These are phyloP conservation scores for Ustilago nuda DNA, from an alignment of 1,284 basidiomycete genomes.

Conservation along the genomic window DNA sequence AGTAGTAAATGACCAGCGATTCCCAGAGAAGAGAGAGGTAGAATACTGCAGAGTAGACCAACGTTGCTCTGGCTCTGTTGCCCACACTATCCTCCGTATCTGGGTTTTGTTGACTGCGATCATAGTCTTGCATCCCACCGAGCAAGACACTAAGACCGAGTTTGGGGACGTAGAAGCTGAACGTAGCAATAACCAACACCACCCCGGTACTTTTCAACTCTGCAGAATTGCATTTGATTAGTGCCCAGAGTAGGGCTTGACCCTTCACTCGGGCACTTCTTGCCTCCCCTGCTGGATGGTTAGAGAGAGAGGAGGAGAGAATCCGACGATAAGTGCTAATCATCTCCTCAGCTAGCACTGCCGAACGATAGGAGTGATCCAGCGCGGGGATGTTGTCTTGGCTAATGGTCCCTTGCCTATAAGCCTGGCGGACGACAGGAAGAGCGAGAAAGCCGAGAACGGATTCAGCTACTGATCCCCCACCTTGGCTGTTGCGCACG, in stretches of 20 bases:
- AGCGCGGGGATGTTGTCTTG: slow-evolving; percentile 31
- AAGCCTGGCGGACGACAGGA: slow-evolving; percentile 17
- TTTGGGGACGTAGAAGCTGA: slow-evolving; percentile 39
- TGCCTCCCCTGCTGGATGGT: neutral
- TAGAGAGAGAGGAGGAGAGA: slow-evolving; percentile 14
- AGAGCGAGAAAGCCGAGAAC: slow-evolving; percentile 24
- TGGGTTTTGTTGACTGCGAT: neutral
- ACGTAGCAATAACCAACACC: slow-evolving; percentile 28
- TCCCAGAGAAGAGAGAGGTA: slow-evolving; percentile 25
- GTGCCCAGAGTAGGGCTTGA: slow-evolving; percentile 13
- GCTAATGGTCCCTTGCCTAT: slow-evolving; percentile 7
- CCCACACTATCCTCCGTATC: slow-evolving; percentile 6
- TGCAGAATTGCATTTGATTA: slow-evolving; percentile 23
- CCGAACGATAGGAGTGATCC: slow-evolving; percentile 24
- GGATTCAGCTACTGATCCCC: slow-evolving; percentile 24
- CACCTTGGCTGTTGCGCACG: slow-evolving; percentile 15
- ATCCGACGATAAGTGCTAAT: slow-evolving; percentile 24
- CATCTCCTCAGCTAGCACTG: slow-evolving; percentile 26
- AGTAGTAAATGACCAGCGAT: slow-evolving; percentile 28
- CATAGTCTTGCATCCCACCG: slow-evolving; percentile 27
- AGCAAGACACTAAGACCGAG: slow-evolving; percentile 27
- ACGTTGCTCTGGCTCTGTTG: slow-evolving; percentile 25
- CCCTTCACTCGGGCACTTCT: slow-evolving; percentile 16
- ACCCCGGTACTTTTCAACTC: slow-evolving; percentile 2
- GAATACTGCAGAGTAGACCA: slow-evolving; percentile 36